Conservation (phyloP, 2,329 filamentous ascomycete genomes). For the Penicillium glabrum region DNA sequence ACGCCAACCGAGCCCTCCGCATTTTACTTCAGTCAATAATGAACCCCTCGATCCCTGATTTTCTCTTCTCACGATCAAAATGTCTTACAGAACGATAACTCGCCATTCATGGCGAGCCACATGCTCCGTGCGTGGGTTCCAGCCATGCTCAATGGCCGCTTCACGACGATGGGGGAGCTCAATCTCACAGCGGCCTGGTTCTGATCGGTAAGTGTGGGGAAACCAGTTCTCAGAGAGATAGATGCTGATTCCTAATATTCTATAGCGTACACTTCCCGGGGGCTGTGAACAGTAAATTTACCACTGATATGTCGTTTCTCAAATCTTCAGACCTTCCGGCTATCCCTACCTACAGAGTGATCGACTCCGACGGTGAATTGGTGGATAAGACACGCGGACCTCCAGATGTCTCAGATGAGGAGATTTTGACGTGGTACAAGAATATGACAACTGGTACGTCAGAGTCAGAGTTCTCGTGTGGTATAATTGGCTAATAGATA, state of each 20-base stretch:
- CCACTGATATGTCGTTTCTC: conserved; percentile 73
- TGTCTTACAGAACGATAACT: background rate
- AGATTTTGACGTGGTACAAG: conserved; percentile 61
- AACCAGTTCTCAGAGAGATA: background rate
- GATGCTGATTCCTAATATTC: background rate
- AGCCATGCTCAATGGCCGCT: conserved; percentile 1
- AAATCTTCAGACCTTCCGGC: conserved; percentile 69
- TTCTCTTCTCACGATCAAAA: background rate
- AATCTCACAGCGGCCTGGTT: conserved; percentile 59
- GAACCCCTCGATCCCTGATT: background rate
- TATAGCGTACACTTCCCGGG: conserved; percentile 74
- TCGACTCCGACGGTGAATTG: conserved; percentile 83
- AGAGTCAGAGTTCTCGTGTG: too few relatives aligned
- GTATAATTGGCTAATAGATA: conserved; percentile 9
- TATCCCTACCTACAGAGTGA: conserved; percentile 86
- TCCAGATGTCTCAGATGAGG: conserved; percentile 63
- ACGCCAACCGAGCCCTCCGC: conserved; percentile 31
- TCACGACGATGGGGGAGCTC: conserved; percentile 51
- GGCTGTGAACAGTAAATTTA: conserved; percentile 94
- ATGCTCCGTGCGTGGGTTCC: conserved; percentile 1
- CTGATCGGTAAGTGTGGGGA: conserved; percentile 52
- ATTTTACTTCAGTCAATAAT: background rate
- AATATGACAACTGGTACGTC: conserved; percentile 61
- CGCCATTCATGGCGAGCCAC: background rate
- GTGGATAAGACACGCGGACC: conserved; percentile 71